phyloP scores from a whole-genome alignment of 495 filamentous ascomycete species.

The Lophiostoma macrostomum region DNA sequence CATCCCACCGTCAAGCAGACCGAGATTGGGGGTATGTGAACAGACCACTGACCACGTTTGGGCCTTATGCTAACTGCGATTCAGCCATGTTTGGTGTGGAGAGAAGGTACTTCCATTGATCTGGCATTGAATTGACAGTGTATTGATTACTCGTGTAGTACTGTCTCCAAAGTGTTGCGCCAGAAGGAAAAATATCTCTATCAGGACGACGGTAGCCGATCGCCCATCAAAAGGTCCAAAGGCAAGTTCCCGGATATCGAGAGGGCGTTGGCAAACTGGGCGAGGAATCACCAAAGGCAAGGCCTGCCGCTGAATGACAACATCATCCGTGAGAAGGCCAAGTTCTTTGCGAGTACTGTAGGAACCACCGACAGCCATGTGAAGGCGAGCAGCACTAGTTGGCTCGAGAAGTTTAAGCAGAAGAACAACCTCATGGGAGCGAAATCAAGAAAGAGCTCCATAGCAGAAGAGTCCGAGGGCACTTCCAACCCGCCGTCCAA shows the following conservation, averaged over 20 bases:
- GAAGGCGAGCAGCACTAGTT: constrained; percentile 69
- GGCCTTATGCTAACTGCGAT: constrained; percentile 34
- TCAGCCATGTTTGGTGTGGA: constrained; percentile 92
- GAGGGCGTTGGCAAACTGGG: constrained; percentile 87
- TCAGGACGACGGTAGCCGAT: constrained; percentile 79
- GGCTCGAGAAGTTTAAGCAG: constrained; percentile 96
- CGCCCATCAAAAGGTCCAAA: constrained; percentile 84
- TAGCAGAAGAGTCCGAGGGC: constrained; percentile 42
- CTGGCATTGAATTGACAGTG: constrained; percentile 6
- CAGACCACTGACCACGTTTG: constrained; percentile 17
- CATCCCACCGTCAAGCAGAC: constrained; percentile 95
- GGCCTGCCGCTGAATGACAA: constrained; percentile 76
- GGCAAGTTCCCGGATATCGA: constrained; percentile 94
- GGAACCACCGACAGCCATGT: constrained; percentile 72
- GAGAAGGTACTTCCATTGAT: constrained; percentile 69
- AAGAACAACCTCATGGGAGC: constrained; percentile 75
- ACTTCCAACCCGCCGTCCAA: constrained; percentile 39
- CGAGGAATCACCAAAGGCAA: constrained; percentile 72
- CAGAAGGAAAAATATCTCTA: constrained; percentile 96
- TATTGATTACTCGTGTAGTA: constrained; percentile 55
- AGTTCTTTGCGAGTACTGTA: constrained; percentile 76
- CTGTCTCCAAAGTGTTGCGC: constrained; percentile 94
- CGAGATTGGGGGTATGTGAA: constrained; percentile 80
- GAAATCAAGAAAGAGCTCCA: constrained; percentile 65
- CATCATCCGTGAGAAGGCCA: constrained; percentile 82